Evolutionary conservation across 495 filamentous ascomycete species (phyloP).

Genomic region (Chlorociboria aeruginascens): DNA sequence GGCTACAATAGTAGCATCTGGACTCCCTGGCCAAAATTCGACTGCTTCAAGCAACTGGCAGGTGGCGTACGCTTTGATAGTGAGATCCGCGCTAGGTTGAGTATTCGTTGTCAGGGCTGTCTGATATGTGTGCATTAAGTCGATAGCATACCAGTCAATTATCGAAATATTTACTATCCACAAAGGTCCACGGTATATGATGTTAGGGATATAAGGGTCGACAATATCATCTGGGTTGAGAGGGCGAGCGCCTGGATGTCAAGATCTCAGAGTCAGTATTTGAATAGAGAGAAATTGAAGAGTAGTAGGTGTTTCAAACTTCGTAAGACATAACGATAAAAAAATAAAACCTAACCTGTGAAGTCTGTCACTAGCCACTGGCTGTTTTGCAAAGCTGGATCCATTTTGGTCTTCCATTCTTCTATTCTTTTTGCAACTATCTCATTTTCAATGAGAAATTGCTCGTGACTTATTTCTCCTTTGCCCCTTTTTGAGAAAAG

Average conservation of each 20-base stretch:
- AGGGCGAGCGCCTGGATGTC: conserved; percentile 23
- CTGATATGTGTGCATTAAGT: conserved; percentile 72
- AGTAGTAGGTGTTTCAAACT: too few species aligned
- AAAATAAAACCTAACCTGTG: conserved; percentile 9
- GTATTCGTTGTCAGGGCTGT: conserved; percentile 39
- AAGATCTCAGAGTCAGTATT: too few species aligned
- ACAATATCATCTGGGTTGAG: conserved; percentile 52
- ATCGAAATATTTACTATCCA: conserved; percentile 61
- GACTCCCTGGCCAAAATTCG: conserved; percentile 56
- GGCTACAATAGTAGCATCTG: conserved; percentile 53
- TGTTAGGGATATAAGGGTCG: conserved; percentile 55
- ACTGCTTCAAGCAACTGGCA: conserved; percentile 71
- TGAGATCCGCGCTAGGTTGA: conserved; percentile 40
- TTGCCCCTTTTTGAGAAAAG: conserved; percentile 63
- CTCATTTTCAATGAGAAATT: conserved; percentile 53
- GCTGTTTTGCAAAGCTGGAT: conserved; percentile 44
- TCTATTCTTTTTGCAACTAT: conserved; percentile 40
- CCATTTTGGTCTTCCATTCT: conserved; percentile 43
- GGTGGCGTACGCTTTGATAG: conserved; percentile 50
- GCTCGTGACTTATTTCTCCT: conserved; percentile 45
- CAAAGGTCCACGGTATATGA: conserved; percentile 53
- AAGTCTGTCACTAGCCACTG: conserved; percentile 48
- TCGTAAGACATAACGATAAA: too few species aligned
- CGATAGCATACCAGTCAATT: conserved; percentile 66
- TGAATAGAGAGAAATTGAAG: too few species aligned